A percentile compares a stretch with the other conserved stretches of the same genome.
phyloP scores from a whole-genome alignment of 2,329 filamentous ascomycete species.

The Fusarium sambucinum region DNA sequence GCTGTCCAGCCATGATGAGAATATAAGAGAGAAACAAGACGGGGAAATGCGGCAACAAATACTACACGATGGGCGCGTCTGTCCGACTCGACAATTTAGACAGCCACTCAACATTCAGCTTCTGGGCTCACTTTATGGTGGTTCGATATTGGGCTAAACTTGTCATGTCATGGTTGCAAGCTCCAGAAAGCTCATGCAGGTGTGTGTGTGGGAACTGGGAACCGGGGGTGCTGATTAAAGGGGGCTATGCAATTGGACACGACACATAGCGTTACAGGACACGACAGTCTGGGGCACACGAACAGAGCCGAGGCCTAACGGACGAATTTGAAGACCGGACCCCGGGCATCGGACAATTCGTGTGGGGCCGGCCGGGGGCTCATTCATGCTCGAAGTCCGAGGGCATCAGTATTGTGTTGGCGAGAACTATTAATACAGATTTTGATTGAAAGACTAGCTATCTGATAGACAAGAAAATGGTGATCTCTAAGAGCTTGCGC shows the following conservation, averaged over 20 bases:
- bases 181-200: slow-evolving; percentile 29
- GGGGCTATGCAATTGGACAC: slow-evolving; percentile 25
- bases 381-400: slow-evolving; percentile 2
- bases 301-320: slow-evolving; percentile 19
- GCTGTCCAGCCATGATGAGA: slow-evolving; percentile 40
- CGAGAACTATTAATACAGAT: neutral
- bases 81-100: slow-evolving; percentile 22
- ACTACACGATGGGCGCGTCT: slow-evolving; percentile 26
- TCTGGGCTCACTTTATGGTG: slow-evolving; percentile 41
- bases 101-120: slow-evolving; percentile 31
- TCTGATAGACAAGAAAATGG: neutral
- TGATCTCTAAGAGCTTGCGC: neutral
- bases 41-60: slow-evolving; percentile 2
- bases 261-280: neutral
- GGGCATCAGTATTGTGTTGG: neutral
- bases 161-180: slow-evolving; percentile 37
- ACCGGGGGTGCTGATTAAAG: slow-evolving; percentile 38
- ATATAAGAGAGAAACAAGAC: neutral
- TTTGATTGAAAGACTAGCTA: neutral
- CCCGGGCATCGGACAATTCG: slow-evolving; percentile 33
- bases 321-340: slow-evolving; percentile 27
- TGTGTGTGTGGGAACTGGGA: slow-evolving; percentile 36
- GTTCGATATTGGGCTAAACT: slow-evolving; percentile 36
- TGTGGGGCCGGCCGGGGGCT: slow-evolving; percentile 34
- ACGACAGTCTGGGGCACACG: neutral